Evolutionary conservation across 345 rosid genomes (phyloP).

Genomic region (Salix dunnii): DNA sequence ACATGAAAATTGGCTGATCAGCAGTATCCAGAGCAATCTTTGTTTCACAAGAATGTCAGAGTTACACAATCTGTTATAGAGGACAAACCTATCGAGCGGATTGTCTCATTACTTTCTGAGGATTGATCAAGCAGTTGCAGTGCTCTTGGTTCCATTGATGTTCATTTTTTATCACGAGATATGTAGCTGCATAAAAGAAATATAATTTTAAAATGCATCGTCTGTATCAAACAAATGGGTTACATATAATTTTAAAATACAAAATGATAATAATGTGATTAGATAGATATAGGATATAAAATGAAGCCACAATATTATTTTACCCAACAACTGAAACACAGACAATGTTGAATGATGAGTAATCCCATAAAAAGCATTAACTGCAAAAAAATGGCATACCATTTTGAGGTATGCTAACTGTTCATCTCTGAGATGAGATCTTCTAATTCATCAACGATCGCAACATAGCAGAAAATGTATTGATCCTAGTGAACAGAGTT

Average conservation of each 20-base stretch:
- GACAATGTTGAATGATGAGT: neutral
- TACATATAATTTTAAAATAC: too few species aligned
- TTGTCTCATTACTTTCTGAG: neutral
- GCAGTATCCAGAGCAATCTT: neutral
- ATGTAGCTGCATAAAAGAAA: neutral
- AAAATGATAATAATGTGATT: neutral
- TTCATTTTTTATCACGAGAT: neutral
- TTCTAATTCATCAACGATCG: constrained; percentile 64
- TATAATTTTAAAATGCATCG: neutral
- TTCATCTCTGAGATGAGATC: constrained; percentile 36
- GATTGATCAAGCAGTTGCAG: neutral
- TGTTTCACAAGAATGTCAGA: neutral
- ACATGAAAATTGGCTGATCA: neutral
- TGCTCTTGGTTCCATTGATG: neutral
- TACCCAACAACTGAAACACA: neutral
- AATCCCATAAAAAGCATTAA: neutral
- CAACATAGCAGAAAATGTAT: constrained; percentile 71
- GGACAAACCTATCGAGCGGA: neutral
- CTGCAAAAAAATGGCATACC: neutral
- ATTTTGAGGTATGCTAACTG: constrained; percentile 1
- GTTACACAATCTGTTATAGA: neutral
- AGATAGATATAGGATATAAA: neutral
- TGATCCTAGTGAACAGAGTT: constrained; percentile 50
- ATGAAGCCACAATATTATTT: neutral
- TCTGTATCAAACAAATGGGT: neutral